Conservation (phyloP, 257 asterid species). For the Apocynum venetum region DNA sequence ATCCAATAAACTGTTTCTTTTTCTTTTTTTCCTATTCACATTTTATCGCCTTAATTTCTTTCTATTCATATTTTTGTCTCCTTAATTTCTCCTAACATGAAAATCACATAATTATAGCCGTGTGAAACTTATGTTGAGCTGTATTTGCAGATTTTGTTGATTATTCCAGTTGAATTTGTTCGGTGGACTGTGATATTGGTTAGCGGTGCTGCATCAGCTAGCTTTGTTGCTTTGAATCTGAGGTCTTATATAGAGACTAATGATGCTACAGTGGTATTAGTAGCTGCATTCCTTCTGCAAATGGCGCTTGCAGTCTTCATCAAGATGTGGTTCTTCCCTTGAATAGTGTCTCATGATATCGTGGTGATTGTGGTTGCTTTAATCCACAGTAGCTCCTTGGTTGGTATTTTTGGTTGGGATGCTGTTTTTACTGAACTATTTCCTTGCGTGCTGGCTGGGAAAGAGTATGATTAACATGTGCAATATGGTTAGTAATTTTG, state of each 20-base stretch:
- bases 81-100: not conserved
- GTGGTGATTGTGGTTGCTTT: not conserved
- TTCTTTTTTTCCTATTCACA: not conserved
- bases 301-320: slow-evolving; percentile 82
- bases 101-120: not conserved
- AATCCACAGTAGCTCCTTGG: not conserved
- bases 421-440: not conserved
- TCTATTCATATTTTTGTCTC: not conserved
- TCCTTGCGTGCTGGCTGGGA: not conserved
- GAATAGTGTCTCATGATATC: slow-evolving; percentile 23
- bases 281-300: slow-evolving; percentile 82
- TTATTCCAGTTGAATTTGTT: slow-evolving; percentile 68
- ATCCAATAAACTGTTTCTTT: not conserved
- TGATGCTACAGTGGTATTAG: slow-evolving; percentile 47
- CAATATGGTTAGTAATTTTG: not conserved
- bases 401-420: not conserved
- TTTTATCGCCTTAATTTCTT: not conserved
- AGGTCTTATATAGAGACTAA: slow-evolving; percentile 46
- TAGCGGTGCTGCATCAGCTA: slow-evolving; percentile 68
- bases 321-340: slow-evolving; percentile 84
- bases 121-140: not conserved
- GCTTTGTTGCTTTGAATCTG: slow-evolving; percentile 76
- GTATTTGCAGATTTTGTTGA: slow-evolving; percentile 57
- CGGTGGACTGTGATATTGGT: slow-evolving; percentile 67
- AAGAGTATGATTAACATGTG: not conserved